These are phyloP conservation scores for Fermentozyma sake DNA, from an alignment of 1,139 yeast genomes.

Conservation along the genomic window DNA sequence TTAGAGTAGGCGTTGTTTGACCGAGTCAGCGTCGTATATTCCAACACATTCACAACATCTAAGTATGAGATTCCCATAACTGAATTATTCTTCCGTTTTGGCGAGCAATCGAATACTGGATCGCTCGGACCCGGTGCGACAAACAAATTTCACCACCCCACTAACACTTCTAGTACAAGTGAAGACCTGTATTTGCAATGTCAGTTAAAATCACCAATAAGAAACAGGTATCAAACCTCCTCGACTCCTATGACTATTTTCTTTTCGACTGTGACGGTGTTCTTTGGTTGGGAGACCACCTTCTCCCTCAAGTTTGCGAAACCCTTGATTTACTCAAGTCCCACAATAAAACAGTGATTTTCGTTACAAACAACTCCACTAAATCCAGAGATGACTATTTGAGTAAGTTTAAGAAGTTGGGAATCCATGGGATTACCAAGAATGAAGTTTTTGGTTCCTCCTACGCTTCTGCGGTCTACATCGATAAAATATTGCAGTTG, in stretches of 20 bases:
- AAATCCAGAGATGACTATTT: conserved; percentile 79
- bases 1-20: no score
- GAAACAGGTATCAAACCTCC: conserved; percentile 17
- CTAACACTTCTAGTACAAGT: no score
- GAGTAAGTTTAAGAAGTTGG: conserved; percentile 69
- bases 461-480: conserved; percentile 85
- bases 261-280: conserved; percentile 49
- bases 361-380: conserved; percentile 94
- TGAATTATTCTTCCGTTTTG: no score
- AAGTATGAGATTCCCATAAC: no score
- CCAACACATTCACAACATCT: no score
- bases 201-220: conserved; percentile 17
- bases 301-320: conserved; percentile 37
- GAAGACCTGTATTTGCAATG: conserved; percentile 15
- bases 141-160: no score
- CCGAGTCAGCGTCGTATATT: no score
- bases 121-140: no score
- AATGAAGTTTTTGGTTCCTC: conserved; percentile 88
- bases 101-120: no score
- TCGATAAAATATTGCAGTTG: conserved; percentile 69
- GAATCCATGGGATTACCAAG: conserved; percentile 56
- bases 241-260: conserved; percentile 36
- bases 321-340: conserved; percentile 33
- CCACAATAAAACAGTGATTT: conserved; percentile 58
- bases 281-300: conserved; percentile 45